Evolutionary conservation across 176 grass and related monocot species (phyloP), one percentile per base, ranked within the genome.

Genomic region (Avena sativa): DNA sequence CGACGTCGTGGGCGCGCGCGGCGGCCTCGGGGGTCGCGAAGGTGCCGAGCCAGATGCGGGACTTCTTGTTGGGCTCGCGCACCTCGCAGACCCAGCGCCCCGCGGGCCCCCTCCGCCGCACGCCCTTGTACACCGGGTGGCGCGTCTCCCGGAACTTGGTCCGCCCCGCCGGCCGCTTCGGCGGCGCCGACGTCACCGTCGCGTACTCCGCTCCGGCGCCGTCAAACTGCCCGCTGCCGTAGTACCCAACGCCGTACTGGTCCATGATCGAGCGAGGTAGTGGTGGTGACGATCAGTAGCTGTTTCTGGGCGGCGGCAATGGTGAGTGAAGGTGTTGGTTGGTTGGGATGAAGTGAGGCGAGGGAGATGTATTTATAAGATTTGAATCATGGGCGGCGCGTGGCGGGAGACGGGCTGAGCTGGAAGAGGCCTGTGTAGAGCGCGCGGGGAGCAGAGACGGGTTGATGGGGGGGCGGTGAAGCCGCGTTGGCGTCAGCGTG

Each of bases 61-160:
- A 98, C 81, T 98, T 93, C 83, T 94, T 95, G 86, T 93, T 92
- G 52, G 95, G 95, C 82, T 98, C 93, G 0, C 95, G 83, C 4
- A 97, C 92, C 88, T 97, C 94, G 76, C 90, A 94, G 0, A 97
- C 94, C 94, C 94, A 97, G 1, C 94, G 74, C 5, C 85, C 94
- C 1, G 88, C 85, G 0, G 90, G 21, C 0, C 94, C 94, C 0
- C 94, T 86, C 83, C 90, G 92, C 60, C 94, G 87, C 67, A 96
- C 94, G 28, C 94, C 94, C 8, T 84, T 79, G 86, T 92, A 98
- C 44, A 95, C 64, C 16, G 95, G 95, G 81, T 97, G 95, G 0
- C 96, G 87, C 69, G 96, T 95, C 86, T 98, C 96, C 20, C 93
- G 77, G 87, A 98, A 94, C 84, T 98, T 98, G 77, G 92, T 98